These are phyloP conservation scores for Cladophialophora yegresii DNA, from an alignment of 2,329 filamentous ascomycete genomes.

Conservation along the genomic window DNA sequence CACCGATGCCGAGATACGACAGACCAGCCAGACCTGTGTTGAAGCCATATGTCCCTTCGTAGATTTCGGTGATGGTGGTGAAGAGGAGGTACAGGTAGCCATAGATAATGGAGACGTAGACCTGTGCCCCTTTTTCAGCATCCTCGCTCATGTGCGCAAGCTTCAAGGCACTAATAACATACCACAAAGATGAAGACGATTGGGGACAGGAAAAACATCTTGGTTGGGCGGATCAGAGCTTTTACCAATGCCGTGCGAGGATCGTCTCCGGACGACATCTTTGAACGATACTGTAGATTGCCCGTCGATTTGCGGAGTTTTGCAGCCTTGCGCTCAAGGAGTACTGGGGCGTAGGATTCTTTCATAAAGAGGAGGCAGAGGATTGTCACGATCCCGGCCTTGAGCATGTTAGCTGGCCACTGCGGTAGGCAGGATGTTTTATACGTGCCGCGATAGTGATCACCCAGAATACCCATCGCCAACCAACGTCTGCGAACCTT, in stretches of 20 bases:
- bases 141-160: neutral
- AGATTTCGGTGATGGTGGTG: slow-evolving; percentile 61
- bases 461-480: slow-evolving; percentile 48
- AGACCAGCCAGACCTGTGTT: slow-evolving; percentile 56
- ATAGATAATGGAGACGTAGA: slow-evolving; percentile 58
- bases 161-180: neutral
- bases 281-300: slow-evolving; percentile 47
- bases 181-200: slow-evolving; percentile 54
- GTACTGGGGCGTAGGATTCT: slow-evolving; percentile 63
- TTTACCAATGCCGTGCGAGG: slow-evolving; percentile 8
- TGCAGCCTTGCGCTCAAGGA: slow-evolving; percentile 59
- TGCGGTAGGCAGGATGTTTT: neutral
- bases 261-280: neutral
- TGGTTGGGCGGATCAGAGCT: slow-evolving; percentile 55
- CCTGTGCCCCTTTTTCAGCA: neutral
- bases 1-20: slow-evolving; percentile 60
- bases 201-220: slow-evolving; percentile 57
- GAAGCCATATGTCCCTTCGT: slow-evolving; percentile 59
- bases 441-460: slow-evolving; percentile 63
- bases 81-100: slow-evolving; percentile 63
- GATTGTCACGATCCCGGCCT: slow-evolving; percentile 53
- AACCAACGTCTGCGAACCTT: slow-evolving; percentile 15
- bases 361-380: slow-evolving; percentile 57
- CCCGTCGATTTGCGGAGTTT: slow-evolving; percentile 42
- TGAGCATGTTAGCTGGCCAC: neutral